Evolutionary conservation across 2,329 filamentous ascomycete species (phyloP), one percentile per base, ranked within the genome.

Genomic region (Gaeumannomyces sp.): DNA sequence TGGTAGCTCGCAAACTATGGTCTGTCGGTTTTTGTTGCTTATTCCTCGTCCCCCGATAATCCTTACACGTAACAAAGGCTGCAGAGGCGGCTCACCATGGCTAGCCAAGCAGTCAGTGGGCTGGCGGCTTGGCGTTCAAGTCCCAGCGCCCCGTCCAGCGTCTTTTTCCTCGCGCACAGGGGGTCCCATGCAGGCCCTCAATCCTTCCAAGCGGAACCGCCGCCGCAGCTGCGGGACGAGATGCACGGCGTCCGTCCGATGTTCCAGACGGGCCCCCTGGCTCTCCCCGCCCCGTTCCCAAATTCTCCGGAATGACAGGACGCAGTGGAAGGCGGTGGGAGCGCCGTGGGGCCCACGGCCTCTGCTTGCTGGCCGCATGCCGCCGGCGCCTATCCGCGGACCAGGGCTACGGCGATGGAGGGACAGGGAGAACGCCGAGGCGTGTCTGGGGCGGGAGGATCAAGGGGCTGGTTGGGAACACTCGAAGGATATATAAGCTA

Each of bases 271-370:
- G 19, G 4, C 4, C 22, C 45, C 45, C 45, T 53, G 45, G 45
- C 45, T 11, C 22, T n/a, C 22, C 19, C 45, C 45, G 45, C 45
- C 22, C 45, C 45, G 22, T n/a, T 2, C 5, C 7, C 45, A 53
- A 53, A 53, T 53, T 53, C 45, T 53, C 45, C 45, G 45, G 45
- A 53, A 53, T 53, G 22, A 53, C 45, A 53, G 45, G 45, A 53
- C 22, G 45, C 45, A 53, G 45, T 14, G 19, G 45, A n/a, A 11
- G 45, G 45, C 45, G 45, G 45, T 53, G 19, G 45, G 19, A n/a
- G 45, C 19, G 22, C 2, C 19, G 45, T n/a, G 45, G n/a, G 19
- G 45, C 7, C 45, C 19, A n/a, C 45, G 45, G 35, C 13, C 19
- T 38, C 35, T 38, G 14, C 13, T 38, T 11, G 35, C 35, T 6